These are phyloP conservation scores for Fusarium sp. DNA, from an alignment of 2,329 filamentous ascomycete genomes.

Conservation along the genomic window DNA sequence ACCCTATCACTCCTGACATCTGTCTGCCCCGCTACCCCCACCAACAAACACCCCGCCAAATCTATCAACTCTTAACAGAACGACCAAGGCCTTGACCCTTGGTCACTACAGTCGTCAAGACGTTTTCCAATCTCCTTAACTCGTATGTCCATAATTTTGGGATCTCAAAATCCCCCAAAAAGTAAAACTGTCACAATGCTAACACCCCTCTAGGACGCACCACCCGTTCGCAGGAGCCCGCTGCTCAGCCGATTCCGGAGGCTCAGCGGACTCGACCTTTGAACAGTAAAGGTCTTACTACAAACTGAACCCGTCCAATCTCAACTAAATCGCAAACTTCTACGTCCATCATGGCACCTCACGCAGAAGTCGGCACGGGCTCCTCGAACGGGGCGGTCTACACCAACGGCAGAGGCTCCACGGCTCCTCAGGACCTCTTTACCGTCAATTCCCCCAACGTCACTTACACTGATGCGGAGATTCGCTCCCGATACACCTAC, in stretches of 20 bases:
- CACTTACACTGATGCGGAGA: conserved; percentile 85
- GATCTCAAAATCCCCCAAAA: background rate
- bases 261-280: conserved; percentile 76
- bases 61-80: conserved; percentile 38
- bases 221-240: conserved; percentile 97
- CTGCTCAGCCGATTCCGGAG: conserved; percentile 88
- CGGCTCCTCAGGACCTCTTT: conserved; percentile 73
- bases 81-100: conserved; percentile 65
- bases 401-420: conserved; percentile 51
- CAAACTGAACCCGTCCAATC: conserved; percentile 46
- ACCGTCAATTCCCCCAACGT: conserved; percentile 93
- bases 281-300: conserved; percentile 63
- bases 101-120: conserved; percentile 80
- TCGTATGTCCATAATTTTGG: conserved; percentile 72
- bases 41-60: conserved; percentile 39
- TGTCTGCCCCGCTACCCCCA: conserved; percentile 42
- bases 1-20: conserved; percentile 20
- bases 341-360: conserved; percentile 81
- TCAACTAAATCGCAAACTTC: conserved; percentile 38
- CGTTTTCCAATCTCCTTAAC: conserved; percentile 98
- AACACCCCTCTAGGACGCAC: conserved; percentile 73
- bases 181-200: conserved; percentile 35
- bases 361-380: conserved; percentile 74
- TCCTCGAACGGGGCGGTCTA: conserved; percentile 71
- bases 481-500: conserved; percentile 95